Base-by-base conservation (phyloP, 441 rosid species). In the Cnidoscolus chayamansa region DNA sequence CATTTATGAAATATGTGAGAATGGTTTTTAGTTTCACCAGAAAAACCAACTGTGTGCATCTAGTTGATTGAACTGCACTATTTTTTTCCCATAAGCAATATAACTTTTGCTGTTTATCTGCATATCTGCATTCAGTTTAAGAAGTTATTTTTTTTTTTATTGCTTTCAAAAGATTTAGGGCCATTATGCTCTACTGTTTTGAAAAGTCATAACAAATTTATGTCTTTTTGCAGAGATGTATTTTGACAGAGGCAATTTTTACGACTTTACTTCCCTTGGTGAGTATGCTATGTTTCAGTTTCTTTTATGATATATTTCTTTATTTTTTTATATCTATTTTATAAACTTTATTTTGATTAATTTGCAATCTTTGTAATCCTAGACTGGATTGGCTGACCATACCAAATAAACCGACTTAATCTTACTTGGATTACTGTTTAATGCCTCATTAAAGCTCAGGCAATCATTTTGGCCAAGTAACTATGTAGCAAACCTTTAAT, bases 261-360 rank as follows among this genome's bases (percentile, higher is more conserved):
- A 96, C 72, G 97, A 96, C 79, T 96, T 96, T 66, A 89, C 99
- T 60, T 96, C 99, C 31, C 92, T 96, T 63, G 99, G 99, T 93
- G 77, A 88, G 99, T 84, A 49, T 53, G 3, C 51, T 48, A 48
- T 68, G 16, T 0, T 70, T 2, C 30, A 45, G 67, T 68, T 66
- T 20, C 40, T 75, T n/a, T 40, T 3, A 40, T 72, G 48, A 20
- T 64, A 60, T 35, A 35, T 10, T 25, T 45, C 58, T 56, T 35
- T 19, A 19, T 35, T 70, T 51, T 72, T 72, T 47, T 69, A 31
- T 19, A 13, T 16, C 67, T 58, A 25, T 68, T 61, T 59, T 30
- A 59, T 66, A 19, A 45, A 30, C 15, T 59, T 61, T 50, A 47
- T 31, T 31, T 54, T 50, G 7, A n/a, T 37, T 47, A 13, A 32